Percentiles rank a stretch among this genome's conserved stretches.
These are phyloP conservation scores for Paecilomyces sp. DNA, from an alignment of 2,329 filamentous ascomycete genomes.

Conservation along the genomic window DNA sequence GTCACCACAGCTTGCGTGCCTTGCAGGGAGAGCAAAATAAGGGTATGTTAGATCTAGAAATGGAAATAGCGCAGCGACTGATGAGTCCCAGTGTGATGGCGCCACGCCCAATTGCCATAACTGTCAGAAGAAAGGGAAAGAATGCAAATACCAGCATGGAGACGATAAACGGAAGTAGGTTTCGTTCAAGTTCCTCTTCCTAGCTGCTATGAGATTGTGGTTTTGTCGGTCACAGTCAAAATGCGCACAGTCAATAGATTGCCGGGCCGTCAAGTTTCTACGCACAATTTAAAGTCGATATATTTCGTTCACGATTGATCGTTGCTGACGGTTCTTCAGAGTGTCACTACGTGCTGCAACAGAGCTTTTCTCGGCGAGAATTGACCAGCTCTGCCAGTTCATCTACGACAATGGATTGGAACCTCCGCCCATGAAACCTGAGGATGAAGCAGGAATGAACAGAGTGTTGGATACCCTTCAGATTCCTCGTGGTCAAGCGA, in stretches of 20 bases:
- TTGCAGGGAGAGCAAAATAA: slow-evolving; percentile 40
- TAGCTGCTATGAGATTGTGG: neutral
- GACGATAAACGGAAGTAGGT: slow-evolving; percentile 35
- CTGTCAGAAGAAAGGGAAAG: slow-evolving; percentile 30
- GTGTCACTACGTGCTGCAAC: slow-evolving; percentile 29
- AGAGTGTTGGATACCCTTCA: slow-evolving; percentile 30
- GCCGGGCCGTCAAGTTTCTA: too few species aligned
- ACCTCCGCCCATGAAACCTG: slow-evolving; percentile 31
- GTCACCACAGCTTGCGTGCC: slow-evolving; percentile 39
- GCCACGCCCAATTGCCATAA: slow-evolving; percentile 31
- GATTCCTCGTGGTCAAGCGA: slow-evolving; percentile 19
- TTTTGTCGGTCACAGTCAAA: neutral
- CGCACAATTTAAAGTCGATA: too few species aligned
- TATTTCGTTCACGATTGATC: neutral
- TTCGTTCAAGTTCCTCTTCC: neutral
- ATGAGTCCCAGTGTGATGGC: slow-evolving; percentile 26
- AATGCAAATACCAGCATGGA: slow-evolving; percentile 32
- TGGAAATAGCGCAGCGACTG: neutral
- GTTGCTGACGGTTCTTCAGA: slow-evolving; percentile 13
- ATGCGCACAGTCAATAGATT: too few species aligned
- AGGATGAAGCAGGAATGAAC: slow-evolving; percentile 31
- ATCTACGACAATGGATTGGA: slow-evolving; percentile 35
- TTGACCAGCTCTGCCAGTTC: slow-evolving; percentile 33
- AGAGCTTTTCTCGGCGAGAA: slow-evolving; percentile 29
- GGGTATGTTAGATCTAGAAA: slow-evolving; percentile 19